Evolutionary conservation across 1,139 yeast species (phyloP).

Genomic region (Zygosaccharomyces sapae): DNA sequence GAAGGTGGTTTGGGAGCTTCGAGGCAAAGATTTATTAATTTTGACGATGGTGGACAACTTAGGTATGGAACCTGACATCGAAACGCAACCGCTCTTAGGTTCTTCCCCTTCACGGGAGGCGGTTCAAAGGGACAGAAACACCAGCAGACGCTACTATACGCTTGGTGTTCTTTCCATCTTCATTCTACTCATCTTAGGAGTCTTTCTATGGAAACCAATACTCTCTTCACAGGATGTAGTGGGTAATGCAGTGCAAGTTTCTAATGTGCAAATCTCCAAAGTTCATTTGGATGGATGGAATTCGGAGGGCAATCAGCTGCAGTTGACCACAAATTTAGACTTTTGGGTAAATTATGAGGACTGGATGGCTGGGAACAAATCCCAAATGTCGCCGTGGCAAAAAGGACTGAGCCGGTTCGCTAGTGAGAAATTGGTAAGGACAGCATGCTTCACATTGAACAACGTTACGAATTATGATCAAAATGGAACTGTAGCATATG

Average conservation of each 20-base stretch:
- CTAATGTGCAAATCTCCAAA: conserved; percentile 23
- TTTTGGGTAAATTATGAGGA: conserved; percentile 26
- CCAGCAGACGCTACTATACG: not conserved
- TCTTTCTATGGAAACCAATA: not conserved
- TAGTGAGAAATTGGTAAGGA: conserved; percentile 20
- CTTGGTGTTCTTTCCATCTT: conserved; percentile 4
- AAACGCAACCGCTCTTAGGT: conserved; percentile 20
- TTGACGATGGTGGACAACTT: too few species aligned
- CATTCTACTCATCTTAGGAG: not conserved
- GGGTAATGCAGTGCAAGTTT: conserved; percentile 18
- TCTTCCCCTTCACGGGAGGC: conserved; percentile 1
- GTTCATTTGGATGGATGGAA: conserved; percentile 34
- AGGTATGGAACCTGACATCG: too few species aligned
- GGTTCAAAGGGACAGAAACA: conserved; percentile 1
- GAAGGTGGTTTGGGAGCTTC: too few species aligned
- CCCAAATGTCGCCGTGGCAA: conserved; percentile 14
- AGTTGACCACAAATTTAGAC: conserved; percentile 20
- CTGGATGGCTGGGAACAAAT: conserved; percentile 12
- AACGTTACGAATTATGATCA: conserved; percentile 27
- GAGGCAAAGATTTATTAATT: too few species aligned
- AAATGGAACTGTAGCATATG: conserved; percentile 19
- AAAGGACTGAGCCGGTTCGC: conserved; percentile 16
- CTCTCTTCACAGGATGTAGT: conserved; percentile 14
- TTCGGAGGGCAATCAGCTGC: conserved; percentile 22
- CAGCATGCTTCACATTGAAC: conserved; percentile 26